Evolutionary conservation across 805 yeast genomes (phyloP), one percentile per base, ranked within the genome.

Genomic region (Starmerella bacillaris): DNA sequence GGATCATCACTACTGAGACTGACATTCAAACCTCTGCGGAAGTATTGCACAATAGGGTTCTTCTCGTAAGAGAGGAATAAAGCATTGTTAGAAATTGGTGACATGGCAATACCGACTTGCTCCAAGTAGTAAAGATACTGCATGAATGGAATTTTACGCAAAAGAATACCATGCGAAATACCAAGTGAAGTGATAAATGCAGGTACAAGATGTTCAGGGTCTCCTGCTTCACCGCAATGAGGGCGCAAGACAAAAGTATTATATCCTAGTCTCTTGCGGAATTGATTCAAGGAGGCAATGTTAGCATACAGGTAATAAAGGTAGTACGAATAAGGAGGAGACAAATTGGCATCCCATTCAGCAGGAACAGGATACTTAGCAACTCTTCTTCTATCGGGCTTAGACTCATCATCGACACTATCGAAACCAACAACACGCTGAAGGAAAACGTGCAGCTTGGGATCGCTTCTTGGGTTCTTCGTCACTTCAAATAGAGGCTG

Each of bases 201-300:
- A 34, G 84, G 68, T 30, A 84, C 79, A 51, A 92, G 64, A 61
- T 89, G 98, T 51, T 89, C 96, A 1, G 96, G 95, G 52, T 89
- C 98, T 40, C 99, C 99, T n/a, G 98, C 99, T 58, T 89, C 99
- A 43, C 99, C 99, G 47, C 94, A 80, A 56, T 89, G 99, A 3
- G 99, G 99, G 50, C 98, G 70, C 48, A 89, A 61, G n/a, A 82
- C 92, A 57, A 89, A 75, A 0, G 95, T 84, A 54, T 78, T 84
- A 57, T 71, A 78, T 0, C 78, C 77, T 38, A 84, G 67, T 38
- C 61, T 65, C 22, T 64, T 59, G 58, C 99, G 70, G 72, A 86
- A 77, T 43, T 75, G 72, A 52, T 89, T 89, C 55, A 89, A 65
- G 6, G 93, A 70, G 2, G 92, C 72, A 56, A 89, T 56, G 57